phyloP scores from a whole-genome alignment of 2,329 filamentous ascomycete genomes.

The Colletotrichum noveboracense region DNA sequence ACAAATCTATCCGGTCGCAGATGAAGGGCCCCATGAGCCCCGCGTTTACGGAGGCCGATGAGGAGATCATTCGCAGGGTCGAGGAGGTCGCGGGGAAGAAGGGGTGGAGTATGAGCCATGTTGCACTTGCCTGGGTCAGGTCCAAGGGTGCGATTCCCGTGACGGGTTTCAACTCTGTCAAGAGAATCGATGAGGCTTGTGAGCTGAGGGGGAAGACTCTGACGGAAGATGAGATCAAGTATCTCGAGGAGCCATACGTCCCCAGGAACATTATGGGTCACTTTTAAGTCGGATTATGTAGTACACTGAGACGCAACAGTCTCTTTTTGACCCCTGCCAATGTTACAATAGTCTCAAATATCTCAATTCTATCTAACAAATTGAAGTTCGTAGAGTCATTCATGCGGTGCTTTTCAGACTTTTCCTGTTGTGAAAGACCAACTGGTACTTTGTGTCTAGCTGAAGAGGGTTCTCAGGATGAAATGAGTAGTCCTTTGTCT shows the following conservation, averaged over 20 bases:
- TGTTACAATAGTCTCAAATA: not conserved
- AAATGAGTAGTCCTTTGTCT: not conserved
- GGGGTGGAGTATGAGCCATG: constrained; percentile 17
- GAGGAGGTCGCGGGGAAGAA: constrained; percentile 17
- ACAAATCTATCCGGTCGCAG: not conserved
- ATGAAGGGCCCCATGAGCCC: not conserved
- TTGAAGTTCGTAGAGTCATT: not conserved
- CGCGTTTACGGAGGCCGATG: not conserved
- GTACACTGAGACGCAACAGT: not conserved
- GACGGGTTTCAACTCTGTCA: constrained; percentile 13
- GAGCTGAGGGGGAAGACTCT: constrained; percentile 8
- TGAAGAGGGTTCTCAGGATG: not conserved
- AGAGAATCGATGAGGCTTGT: constrained; percentile 15
- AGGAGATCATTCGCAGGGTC: constrained; percentile 11
- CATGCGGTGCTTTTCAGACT: not conserved
- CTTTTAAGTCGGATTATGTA: constrained; percentile 18
- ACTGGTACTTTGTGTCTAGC: not conserved
- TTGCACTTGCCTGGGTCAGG: constrained; percentile 13
- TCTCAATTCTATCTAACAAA: not conserved
- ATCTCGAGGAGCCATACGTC: constrained; percentile 15
- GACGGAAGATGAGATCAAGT: constrained; percentile 6
- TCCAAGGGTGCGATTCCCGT: constrained; percentile 13
- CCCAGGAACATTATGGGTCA: constrained; percentile 26
- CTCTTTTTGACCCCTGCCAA: not conserved
- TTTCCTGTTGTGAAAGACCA: not conserved